These are phyloP conservation scores for Nakaseomyces nivariensis DNA, from an alignment of 1,139 yeast genomes.

Conservation along the genomic window DNA sequence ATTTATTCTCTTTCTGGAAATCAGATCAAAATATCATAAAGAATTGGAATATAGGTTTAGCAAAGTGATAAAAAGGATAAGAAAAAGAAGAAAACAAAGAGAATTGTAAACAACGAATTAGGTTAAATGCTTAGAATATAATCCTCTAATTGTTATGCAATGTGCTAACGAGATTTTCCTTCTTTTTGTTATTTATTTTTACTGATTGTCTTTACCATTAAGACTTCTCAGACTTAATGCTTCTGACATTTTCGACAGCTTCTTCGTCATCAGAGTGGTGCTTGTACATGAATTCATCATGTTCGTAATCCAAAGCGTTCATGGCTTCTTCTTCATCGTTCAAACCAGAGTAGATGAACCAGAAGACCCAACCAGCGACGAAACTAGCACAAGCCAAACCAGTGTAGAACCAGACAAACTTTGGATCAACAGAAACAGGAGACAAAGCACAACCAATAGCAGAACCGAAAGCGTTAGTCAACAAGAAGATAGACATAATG, in stretches of 20 bases:
- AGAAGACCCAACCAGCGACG: conserved; percentile 52
- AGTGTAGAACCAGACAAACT: conserved; percentile 56
- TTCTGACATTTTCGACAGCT: conserved; percentile 3
- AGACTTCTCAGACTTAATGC: conserved; percentile 2
- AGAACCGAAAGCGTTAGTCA: conserved; percentile 56
- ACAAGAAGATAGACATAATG: conserved; percentile 56
- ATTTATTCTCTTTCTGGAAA: not conserved
- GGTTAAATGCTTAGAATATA: too few relatives aligned
- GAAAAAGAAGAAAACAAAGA: not conserved
- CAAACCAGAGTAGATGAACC: conserved; percentile 48
- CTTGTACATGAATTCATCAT: conserved; percentile 3
- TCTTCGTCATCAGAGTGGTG: conserved; percentile 10
- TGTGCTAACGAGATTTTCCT: not conserved
- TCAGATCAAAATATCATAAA: not conserved
- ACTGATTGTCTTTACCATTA: not conserved
- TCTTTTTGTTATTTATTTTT: not conserved
- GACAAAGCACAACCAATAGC: conserved; percentile 67
- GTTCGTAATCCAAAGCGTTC: conserved; percentile 41
- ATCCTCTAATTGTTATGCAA: too few relatives aligned
- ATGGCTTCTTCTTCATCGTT: conserved; percentile 52
- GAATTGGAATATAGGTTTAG: conserved; percentile 1
- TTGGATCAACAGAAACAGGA: conserved; percentile 56
- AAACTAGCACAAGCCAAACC: conserved; percentile 53
- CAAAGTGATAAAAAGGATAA: not conserved
- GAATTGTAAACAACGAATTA: not conserved